These are phyloP conservation scores for Silene vulgaris DNA, from an alignment of 179 eudicot genomes.

Conservation along the genomic window DNA sequence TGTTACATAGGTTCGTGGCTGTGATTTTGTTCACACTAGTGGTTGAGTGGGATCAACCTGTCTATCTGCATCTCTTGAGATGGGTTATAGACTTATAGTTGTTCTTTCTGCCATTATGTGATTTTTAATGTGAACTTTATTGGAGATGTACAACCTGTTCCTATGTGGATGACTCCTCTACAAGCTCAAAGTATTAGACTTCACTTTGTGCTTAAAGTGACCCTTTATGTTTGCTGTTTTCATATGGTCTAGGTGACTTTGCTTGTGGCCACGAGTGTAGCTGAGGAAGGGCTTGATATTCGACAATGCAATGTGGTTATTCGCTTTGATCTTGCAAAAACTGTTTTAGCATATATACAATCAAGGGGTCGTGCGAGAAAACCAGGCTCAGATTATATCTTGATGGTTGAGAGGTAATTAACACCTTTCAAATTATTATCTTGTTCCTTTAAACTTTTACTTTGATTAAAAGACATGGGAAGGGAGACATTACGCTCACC, in stretches of 20 bases:
- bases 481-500: conserved; percentile 5
- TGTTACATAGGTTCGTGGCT: neutral
- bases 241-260: conserved; percentile 61
- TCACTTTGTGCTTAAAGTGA: conserved; percentile 1
- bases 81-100: neutral
- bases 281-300: conserved; percentile 99
- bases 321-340: conserved; percentile 98
- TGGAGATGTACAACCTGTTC: neutral
- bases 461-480: neutral
- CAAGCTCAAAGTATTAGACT: neutral
- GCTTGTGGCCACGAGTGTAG: conserved; percentile 98
- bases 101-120: neutral
- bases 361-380: conserved; percentile 99
- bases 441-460: neutral
- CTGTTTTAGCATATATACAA: conserved; percentile 94
- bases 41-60: neutral
- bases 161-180: neutral
- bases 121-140: conserved; percentile 6
- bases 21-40: neutral
- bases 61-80: conserved; percentile 10
- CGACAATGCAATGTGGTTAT: conserved; percentile 98
- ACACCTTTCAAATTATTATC: neutral
- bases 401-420: conserved; percentile 93
- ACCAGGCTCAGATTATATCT: conserved; percentile 97
- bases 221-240: conserved; percentile 1